Base-by-base conservation (phyloP, 257 asterid genomes). In the Capsicum baccatum region DNA sequence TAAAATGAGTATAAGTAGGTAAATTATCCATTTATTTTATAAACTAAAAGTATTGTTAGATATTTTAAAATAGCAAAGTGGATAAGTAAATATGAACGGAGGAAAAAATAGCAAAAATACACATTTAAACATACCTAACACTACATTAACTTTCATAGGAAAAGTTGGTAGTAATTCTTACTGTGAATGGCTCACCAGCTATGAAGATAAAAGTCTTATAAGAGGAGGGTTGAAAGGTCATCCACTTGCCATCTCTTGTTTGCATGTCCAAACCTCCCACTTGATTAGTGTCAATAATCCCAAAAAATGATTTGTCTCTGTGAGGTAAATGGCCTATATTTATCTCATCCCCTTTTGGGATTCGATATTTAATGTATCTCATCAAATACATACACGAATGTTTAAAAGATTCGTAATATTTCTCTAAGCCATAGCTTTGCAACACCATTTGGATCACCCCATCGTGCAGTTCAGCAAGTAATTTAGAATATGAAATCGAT, bases 111-210 rank as follows among this genome's bases (percentile, higher is more conserved):
- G 4, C 5, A 4, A 39, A 39, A 39, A 39, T 4, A 4, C 44
- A 39, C 44, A 39, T 39, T 39, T 39, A 2, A 4, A 39, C 44
- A 5, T 39, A 39, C 4, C 44, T 39, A 3, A 39, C 3, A 39
- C 44, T 39, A 39, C 44, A 39, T 39, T 39, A 39, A 39, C 5
- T 39, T 39, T 39, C 44, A 4, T 39, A 39, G 4, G 44, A 0
- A 39, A 39, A 3, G 44, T 39, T 39, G 44, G 44, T 39, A 26
- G 13, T 14, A 14, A 55, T 58, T 50, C 85, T 52, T 17, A 92
- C 94, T 92, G 64, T 89, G 85, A 90, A 76, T 9, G 94, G 83
- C 83, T 91, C 92, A 1, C 93, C 94, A 4, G 86, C 93, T 2
- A 91, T 62, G 73, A 89, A 85, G 1, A 92, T 55, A 70, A 88